A percentile compares a stretch with the other conserved stretches of the same genome.
Conservation (phyloP, 176 grass and related monocot species). For the Aechmea fasciata region DNA sequence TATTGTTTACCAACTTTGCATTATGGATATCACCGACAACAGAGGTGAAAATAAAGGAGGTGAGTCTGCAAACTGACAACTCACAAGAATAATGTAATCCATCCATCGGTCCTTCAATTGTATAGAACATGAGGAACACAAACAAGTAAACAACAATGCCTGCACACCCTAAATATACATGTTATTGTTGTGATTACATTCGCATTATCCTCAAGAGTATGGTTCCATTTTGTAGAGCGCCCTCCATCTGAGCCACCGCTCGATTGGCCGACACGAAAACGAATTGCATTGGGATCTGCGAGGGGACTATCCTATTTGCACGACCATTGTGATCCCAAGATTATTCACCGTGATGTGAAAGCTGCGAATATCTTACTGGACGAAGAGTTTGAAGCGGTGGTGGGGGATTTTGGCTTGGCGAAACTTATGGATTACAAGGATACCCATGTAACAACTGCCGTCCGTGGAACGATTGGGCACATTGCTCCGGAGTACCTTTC, state of each 20-base stretch:
- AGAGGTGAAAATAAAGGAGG: no score
- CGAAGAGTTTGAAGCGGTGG: conserved; percentile 16
- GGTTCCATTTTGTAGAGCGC: conserved; percentile 13
- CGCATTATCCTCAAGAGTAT: background rate
- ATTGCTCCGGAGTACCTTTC: conserved; percentile 89
- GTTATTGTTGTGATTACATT: background rate
- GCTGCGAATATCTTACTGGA: conserved; percentile 25
- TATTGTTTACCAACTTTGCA: no score
- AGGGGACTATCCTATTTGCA: conserved; percentile 31
- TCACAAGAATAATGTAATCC: no score
- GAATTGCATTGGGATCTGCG: conserved; percentile 34
- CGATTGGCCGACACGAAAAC: conserved; percentile 26
- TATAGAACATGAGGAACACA: no score
- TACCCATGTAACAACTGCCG: conserved; percentile 88
- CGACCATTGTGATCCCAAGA: conserved; percentile 20
- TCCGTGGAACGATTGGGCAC: conserved; percentile 84
- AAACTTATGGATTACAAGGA: conserved; percentile 69
- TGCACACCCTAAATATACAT: no score
- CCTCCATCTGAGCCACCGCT: conserved; percentile 20
- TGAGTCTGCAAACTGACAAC: no score
- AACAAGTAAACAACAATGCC: no score
- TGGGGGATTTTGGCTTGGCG: conserved; percentile 25
- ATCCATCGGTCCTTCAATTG: no score
- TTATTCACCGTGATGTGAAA: conserved; percentile 25
- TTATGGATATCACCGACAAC: no score